These are phyloP conservation scores for Boeremia exigua DNA, from an alignment of 2,329 filamentous ascomycete species.

Conservation along the genomic window DNA sequence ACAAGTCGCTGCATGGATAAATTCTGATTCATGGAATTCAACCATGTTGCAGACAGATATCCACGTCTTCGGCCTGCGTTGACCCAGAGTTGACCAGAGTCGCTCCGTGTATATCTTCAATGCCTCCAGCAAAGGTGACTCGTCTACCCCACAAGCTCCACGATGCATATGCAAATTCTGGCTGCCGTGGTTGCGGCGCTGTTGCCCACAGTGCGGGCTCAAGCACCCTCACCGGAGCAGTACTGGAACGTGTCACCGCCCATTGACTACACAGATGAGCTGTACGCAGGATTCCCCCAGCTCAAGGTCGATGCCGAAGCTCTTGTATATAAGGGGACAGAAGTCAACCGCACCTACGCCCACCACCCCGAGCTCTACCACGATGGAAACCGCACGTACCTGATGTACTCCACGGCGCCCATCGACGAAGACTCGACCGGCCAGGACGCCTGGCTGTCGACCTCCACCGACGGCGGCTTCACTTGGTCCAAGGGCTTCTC, in stretches of 20 bases:
- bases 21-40: conserved; percentile 17
- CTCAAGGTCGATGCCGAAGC: conserved; percentile 16
- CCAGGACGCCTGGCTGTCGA: conserved; percentile 20
- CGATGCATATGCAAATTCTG: neutral
- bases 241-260: conserved; percentile 21
- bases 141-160: too few species aligned
- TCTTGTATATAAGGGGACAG: conserved; percentile 20
- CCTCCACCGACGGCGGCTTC: conserved; percentile 21
- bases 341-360: conserved; percentile 19
- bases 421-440: conserved; percentile 21
- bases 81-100: neutral
- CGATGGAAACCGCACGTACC: conserved; percentile 14
- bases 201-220: neutral
- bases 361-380: conserved; percentile 21
- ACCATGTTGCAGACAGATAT: neutral
- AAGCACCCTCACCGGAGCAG: conserved; percentile 8
- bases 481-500: conserved; percentile 19
- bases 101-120: neutral
- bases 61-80: neutral
- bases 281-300: conserved; percentile 19
- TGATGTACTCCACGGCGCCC: conserved; percentile 20
- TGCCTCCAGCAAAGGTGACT: neutral
- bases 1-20: neutral
- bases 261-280: conserved; percentile 19
- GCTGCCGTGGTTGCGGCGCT: neutral